These are phyloP conservation scores for Xylariaceae sp. DNA, from an alignment of 2,329 filamentous ascomycete species.

Conservation along the genomic window DNA sequence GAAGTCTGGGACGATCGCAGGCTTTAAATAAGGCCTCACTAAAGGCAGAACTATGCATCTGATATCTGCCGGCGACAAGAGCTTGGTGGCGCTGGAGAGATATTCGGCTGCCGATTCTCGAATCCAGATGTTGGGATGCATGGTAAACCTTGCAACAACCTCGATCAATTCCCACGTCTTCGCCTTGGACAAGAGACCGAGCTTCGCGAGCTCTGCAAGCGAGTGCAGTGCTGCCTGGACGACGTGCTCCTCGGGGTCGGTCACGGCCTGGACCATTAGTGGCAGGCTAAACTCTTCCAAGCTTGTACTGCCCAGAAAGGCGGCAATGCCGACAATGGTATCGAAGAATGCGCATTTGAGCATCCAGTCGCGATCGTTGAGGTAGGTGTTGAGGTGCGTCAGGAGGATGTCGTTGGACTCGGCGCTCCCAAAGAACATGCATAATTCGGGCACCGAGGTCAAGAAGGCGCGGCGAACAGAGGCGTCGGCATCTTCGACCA, in stretches of 20 bases:
- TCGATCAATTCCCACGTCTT: constrained; percentile 86
- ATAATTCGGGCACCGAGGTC: constrained; percentile 84
- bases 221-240: constrained; percentile 87
- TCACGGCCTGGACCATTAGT: constrained; percentile 89
- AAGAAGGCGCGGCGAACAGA: constrained; percentile 87
- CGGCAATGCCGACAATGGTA: constrained; percentile 85
- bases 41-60: constrained; percentile 79
- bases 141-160: constrained; percentile 74
- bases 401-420: constrained; percentile 93
- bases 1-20: constrained; percentile 59
- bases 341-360: constrained; percentile 96
- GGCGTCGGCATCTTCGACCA: constrained; percentile 81
- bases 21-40: constrained; percentile 75
- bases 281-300: constrained; percentile 94
- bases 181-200: constrained; percentile 79
- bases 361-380: constrained; percentile 95
- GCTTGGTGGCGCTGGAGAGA: constrained; percentile 68
- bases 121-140: constrained; percentile 95
- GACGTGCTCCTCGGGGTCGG: constrained; percentile 89
- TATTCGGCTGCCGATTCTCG: constrained; percentile 84
- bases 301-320: constrained; percentile 82
- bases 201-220: constrained; percentile 77
- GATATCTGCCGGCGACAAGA: constrained; percentile 72
- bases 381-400: constrained; percentile 91
- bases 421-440: constrained; percentile 89